Percentiles rank a stretch among this genome's conserved stretches.
Evolutionary conservation across 2,329 filamentous ascomycete genomes (phyloP).

Genomic region (Cladosporium sp.): DNA sequence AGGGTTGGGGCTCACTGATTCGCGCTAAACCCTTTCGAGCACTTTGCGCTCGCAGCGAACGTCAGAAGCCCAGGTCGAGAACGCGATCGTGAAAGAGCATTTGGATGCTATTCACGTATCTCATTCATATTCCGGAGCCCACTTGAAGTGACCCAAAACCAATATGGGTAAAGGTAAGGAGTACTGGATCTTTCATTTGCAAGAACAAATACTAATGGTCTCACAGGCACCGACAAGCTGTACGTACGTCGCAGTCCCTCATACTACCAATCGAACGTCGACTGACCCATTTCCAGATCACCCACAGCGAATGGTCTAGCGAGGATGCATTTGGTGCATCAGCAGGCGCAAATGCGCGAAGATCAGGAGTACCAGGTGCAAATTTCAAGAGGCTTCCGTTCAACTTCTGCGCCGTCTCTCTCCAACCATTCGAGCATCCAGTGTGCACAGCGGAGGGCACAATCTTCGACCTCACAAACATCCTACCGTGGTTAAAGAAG

Average conservation of each 20-base stretch:
- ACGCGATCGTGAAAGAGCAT: no score
- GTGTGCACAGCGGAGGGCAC: slow-evolving; percentile 86
- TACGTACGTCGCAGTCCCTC: slow-evolving; percentile 32
- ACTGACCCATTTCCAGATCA: slow-evolving; percentile 57
- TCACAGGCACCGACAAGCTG: slow-evolving; percentile 36
- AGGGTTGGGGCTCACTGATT: no score
- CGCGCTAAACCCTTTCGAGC: background rate
- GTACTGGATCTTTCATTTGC: no score
- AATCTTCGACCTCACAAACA: slow-evolving; percentile 94
- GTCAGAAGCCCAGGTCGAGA: background rate
- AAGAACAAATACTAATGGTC: slow-evolving; percentile 13
- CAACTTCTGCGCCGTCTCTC: slow-evolving; percentile 94
- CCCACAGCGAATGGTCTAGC: slow-evolving; percentile 96
- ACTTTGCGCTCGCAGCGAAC: background rate
- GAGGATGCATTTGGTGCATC: slow-evolving; percentile 83
- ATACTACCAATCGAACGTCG: background rate
- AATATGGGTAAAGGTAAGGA: slow-evolving; percentile 24
- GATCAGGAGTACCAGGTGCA: slow-evolving; percentile 48
- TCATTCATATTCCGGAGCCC: no score
- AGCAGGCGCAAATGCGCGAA: slow-evolving; percentile 62
- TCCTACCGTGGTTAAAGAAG: slow-evolving; percentile 89
- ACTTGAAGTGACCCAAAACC: background rate
- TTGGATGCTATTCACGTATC: background rate
- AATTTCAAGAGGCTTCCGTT: slow-evolving; percentile 88
- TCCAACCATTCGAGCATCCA: slow-evolving; percentile 91